phyloP scores from a whole-genome alignment of 768 basidiomycete genomes.

The Paxillus rubicundulus region DNA sequence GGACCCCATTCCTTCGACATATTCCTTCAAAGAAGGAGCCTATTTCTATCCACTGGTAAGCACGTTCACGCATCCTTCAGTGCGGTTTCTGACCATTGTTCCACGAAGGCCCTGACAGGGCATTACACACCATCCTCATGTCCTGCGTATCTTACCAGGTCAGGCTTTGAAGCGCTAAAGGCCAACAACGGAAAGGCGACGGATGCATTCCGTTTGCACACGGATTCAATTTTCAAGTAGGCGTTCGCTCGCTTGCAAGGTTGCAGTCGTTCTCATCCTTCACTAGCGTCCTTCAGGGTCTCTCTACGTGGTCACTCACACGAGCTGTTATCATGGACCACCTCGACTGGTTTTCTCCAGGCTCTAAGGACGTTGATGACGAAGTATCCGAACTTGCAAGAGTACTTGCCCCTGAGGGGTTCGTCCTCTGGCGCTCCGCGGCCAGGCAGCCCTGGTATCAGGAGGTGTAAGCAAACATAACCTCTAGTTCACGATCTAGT shows the following conservation, averaged over 20 bases:
- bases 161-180: conserved; percentile 57
- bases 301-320: conserved; percentile 49
- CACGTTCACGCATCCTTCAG: background rate
- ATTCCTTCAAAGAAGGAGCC: conserved; percentile 58
- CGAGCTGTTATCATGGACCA: conserved; percentile 73
- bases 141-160: conserved; percentile 61
- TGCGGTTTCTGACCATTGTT: background rate
- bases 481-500: background rate
- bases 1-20: conserved; percentile 45
- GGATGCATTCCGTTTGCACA: conserved; percentile 66
- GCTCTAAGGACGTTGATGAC: conserved; percentile 45
- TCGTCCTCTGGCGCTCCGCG: conserved; percentile 66
- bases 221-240: conserved; percentile 67
- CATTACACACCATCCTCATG: conserved; percentile 57
- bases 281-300: conserved; percentile 44
- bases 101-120: conserved; percentile 41
- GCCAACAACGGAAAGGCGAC: conserved; percentile 42
- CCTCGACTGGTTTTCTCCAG: conserved; percentile 56
- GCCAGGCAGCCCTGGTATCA: conserved; percentile 67
- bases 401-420: conserved; percentile 56
- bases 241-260: conserved; percentile 11
- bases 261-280: background rate
- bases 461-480: conserved; percentile 35
- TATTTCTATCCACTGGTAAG: conserved; percentile 62
- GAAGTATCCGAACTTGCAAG: conserved; percentile 55